Base-by-base conservation (phyloP, 148 eudicot genomes). In the Drosera capensis region DNA sequence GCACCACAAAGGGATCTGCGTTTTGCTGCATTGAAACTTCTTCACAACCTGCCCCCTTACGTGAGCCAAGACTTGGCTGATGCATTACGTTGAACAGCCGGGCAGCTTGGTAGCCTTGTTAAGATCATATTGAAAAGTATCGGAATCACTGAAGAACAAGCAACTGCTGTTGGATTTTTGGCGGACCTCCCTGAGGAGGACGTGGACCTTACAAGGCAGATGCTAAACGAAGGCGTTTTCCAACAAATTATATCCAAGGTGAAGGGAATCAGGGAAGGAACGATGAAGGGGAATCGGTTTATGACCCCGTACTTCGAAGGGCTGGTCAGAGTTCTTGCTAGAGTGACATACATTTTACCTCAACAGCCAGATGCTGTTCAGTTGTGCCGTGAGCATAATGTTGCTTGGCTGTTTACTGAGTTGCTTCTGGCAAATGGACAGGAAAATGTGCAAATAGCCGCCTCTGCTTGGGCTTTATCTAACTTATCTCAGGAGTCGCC, bases 161-260 rank as follows among this genome's bases (percentile, higher is more conserved):
- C 92, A 8, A 84, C 67, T 7, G 86, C 95, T 24, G 79, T 64
- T 51, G 73, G 82, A 16, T 78, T 88, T 25, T 50, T 88, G 39
- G 92, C 97, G 9, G 82, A 80, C 56, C 72, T 88, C 14, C 86
- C 94, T 0, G 81, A 77, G 62, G 61, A 64, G 44, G 86, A 83
- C 28, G 28, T 57, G 29, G 72, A 59, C 29, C 81, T 88, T 46
- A 78, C 94, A 1, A 52, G 66, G 31, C 75, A 64, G 51, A 68
- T 88, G 79, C 70, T 84, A 14, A 63, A 59, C 12, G 80, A 77
- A 39, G 83, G 71, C 42, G 81, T 70, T 4, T 73, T 88, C 35
- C 48, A 53, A 43, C 49, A 59, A 2, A 68, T 80, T 56, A 67
- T 80, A 53, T 62, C 68, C 15, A 58, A 75, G 49, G 70, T 88